A percentile compares a stretch with the other conserved stretches of the same genome.
These are phyloP conservation scores for Amanita rimosa DNA, from an alignment of 768 basidiomycete species.

Conservation along the genomic window DNA sequence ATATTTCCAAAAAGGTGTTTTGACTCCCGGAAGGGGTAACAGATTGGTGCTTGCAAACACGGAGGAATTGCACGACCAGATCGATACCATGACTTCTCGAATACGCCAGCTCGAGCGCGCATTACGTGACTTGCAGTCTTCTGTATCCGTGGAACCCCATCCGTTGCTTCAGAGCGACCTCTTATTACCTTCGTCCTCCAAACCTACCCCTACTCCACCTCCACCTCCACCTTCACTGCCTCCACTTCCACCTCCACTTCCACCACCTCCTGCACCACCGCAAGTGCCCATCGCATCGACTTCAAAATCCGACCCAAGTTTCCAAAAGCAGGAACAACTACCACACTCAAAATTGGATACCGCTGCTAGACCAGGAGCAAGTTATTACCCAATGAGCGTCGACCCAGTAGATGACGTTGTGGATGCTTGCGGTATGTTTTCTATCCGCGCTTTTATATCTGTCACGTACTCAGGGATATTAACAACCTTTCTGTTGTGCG, in stretches of 20 bases:
- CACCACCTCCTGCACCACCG: not conserved
- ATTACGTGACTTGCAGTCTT: constrained; percentile 35
- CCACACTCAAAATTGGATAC: not conserved
- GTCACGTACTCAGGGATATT: constrained; percentile 17
- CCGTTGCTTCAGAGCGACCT: constrained; percentile 24
- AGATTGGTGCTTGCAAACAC: constrained; percentile 57
- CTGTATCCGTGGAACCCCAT: constrained; percentile 37
- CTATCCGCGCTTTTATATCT: not conserved
- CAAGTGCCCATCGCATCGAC: not conserved
- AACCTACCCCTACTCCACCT: not conserved
- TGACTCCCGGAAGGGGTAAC: constrained; percentile 51
- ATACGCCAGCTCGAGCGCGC: constrained; percentile 53
- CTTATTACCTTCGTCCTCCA: not conserved
- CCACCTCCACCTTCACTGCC: not conserved
- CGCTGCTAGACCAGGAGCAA: not conserved
- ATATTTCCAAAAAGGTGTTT: constrained; percentile 38
- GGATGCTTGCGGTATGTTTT: constrained; percentile 27
- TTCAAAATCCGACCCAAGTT: not conserved
- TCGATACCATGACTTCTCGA: constrained; percentile 42
- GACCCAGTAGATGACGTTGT: constrained; percentile 25
- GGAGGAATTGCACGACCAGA: constrained; percentile 57
- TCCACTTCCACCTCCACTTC: not conserved
- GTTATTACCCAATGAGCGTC: constrained; percentile 1
- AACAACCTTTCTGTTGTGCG: no score
- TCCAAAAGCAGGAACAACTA: not conserved